Percentiles rank a stretch among this genome's conserved stretches.
Conservation (phyloP, 352 stramenopile species). For the Globisporangium spinosum region DNA sequence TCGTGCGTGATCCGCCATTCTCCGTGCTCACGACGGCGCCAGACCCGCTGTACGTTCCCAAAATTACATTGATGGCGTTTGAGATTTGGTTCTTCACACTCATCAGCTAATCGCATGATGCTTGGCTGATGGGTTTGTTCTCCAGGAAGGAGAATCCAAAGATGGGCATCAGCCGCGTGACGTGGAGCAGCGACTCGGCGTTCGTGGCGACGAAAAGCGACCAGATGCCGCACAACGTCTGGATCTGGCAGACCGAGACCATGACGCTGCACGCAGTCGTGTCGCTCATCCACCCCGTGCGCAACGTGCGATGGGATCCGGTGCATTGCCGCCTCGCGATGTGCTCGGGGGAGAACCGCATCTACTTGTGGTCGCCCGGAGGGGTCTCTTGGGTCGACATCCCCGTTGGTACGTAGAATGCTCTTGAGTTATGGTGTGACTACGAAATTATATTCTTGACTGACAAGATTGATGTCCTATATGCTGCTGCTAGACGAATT, state of each 20-base stretch:
- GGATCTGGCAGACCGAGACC: constrained; percentile 77
- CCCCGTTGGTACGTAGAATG: constrained; percentile 28
- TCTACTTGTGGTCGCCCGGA: constrained; percentile 65
- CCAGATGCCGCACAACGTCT: constrained; percentile 81
- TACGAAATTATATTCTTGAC: neutral
- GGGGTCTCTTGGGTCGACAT: constrained; percentile 76
- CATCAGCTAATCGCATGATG: neutral
- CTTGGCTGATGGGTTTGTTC: neutral
- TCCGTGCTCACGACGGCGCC: constrained; percentile 60
- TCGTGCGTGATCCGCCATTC: constrained; percentile 63
- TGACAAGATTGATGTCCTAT: constrained; percentile 3
- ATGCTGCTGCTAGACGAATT: constrained; percentile 42
- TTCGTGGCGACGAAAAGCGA: constrained; percentile 79
- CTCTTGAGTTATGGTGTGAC: neutral
- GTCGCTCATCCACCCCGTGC: constrained; percentile 58
- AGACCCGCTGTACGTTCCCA: constrained; percentile 57
- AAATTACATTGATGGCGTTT: neutral
- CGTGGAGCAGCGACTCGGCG: constrained; percentile 65
- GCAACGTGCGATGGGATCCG: constrained; percentile 64
- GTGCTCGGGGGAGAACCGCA: constrained; percentile 50
- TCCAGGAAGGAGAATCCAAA: constrained; percentile 65
- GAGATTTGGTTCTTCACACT: neutral
- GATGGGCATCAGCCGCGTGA: constrained; percentile 59
- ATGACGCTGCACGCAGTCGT: constrained; percentile 65
- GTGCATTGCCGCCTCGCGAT: constrained; percentile 46